Evolutionary conservation across 1,284 basidiomycete species (phyloP), one percentile per base, ranked within the genome.

Genomic region (Porogramme epimiltina): DNA sequence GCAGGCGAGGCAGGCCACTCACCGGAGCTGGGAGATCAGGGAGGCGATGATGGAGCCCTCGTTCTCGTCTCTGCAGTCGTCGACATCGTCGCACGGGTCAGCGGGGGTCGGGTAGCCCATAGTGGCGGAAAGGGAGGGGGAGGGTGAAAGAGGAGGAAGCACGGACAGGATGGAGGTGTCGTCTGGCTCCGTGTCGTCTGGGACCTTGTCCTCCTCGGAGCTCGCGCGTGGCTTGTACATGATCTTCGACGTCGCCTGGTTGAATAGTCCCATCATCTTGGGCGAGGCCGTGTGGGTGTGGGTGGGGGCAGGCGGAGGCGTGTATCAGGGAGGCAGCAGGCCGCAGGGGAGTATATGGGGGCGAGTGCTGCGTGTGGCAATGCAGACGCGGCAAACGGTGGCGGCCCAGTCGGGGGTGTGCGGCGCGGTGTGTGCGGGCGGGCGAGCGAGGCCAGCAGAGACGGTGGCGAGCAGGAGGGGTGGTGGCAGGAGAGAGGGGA

Each of bases 11-110:
- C 28, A 31, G 6, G 50, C 41, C 36, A 60, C 75, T 47, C 55
- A 85, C 82, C 94, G 84, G 31, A 98, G 84, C 75, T 95, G 91
- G 15, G 89, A 88, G 63, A 94, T 93, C 63, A 95, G 70, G 16
- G 87, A 87, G 51, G 79, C 67, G 67, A 92, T 88, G 63, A 92
- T 82, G 33, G 89, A 91, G 41, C 89, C 90, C 66, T 92, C 87
- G 69, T 90, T 78, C 67, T 91, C 89, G 70, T 91, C 88, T 56
- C 81, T 83, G 60, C 42, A 62, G 40, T 70, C 55, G 46, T 56
- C 54, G 37, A 36, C 42, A 54, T 60, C 60, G 61, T 66, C 55
- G 37, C 50, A 42, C 39, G 48, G 45, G 41, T 65, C 60, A 58
- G 54, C 42, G 38, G 50, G 43, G 42, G 60, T n/a, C 37, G 52